These are phyloP conservation scores for Tricholoma sp. DNA, from an alignment of 768 basidiomycete genomes.

Conservation along the genomic window DNA sequence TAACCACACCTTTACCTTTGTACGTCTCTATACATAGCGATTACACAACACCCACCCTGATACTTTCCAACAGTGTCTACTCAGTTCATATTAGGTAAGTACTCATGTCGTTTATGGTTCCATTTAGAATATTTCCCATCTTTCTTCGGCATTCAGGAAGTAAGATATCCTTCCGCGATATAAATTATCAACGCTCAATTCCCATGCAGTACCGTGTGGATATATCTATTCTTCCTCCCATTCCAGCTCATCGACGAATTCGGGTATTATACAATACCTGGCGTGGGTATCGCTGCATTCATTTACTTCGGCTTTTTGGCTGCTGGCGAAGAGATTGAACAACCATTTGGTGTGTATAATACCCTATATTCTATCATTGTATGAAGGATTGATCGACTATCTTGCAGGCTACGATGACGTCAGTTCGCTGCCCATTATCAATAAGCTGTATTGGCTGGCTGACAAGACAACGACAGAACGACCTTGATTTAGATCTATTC, in stretches of 20 bases:
- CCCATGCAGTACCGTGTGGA: slow-evolving; percentile 54
- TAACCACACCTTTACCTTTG: slow-evolving; percentile 66
- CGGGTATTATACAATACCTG: slow-evolving; percentile 61
- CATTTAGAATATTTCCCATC: background rate
- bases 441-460: background rate
- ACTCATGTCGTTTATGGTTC: background rate
- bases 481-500: slow-evolving; percentile 64
- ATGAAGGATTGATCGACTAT: background rate
- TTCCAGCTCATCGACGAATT: slow-evolving; percentile 67
- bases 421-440: slow-evolving; percentile 10
- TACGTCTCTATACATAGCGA: slow-evolving; percentile 34
- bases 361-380: background rate
- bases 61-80: slow-evolving; percentile 41
- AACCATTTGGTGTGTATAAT: slow-evolving; percentile 50
- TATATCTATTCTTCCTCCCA: slow-evolving; percentile 73
- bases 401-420: slow-evolving; percentile 56
- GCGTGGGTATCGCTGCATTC: slow-evolving; percentile 60
- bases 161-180: slow-evolving; percentile 11
- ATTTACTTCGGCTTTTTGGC: slow-evolving; percentile 76
- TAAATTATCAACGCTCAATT: background rate
- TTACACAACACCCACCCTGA: background rate
- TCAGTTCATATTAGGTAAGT: slow-evolving; percentile 55
- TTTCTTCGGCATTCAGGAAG: slow-evolving; percentile 20
- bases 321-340: slow-evolving; percentile 67
- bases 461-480: slow-evolving; percentile 39